These are phyloP conservation scores for Clausena lansium DNA, from an alignment of 345 rosid species.

Conservation along the genomic window DNA sequence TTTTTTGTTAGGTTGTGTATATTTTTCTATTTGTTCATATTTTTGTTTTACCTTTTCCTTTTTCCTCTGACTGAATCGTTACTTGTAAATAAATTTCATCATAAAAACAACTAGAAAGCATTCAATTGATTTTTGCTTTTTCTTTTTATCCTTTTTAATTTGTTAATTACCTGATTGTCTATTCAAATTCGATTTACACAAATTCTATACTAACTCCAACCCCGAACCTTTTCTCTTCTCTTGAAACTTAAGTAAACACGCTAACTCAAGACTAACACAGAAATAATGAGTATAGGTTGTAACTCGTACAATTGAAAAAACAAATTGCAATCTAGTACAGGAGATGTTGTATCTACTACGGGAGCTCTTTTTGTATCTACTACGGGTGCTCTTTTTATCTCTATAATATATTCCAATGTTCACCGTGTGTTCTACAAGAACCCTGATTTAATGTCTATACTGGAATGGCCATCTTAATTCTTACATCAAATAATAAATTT, in stretches of 20 bases:
- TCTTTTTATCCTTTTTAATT: too few species aligned
- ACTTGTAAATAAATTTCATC: constrained; percentile 14
- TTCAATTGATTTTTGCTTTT: not conserved
- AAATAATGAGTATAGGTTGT: not conserved
- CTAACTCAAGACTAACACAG: not conserved
- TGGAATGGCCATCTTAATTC: not conserved
- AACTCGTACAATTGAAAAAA: not conserved
- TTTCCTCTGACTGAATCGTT: not conserved
- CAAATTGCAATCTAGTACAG: not conserved
- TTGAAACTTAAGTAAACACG: not conserved
- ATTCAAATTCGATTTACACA: not conserved
- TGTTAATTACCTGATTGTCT: not conserved
- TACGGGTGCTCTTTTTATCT: not conserved
- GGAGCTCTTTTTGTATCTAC: not conserved
- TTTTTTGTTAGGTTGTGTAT: not conserved
- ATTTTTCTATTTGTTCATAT: not conserved
- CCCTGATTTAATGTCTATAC: not conserved
- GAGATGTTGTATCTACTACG: too few species aligned
- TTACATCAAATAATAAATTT: constrained; percentile 2
- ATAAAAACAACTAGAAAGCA: not conserved
- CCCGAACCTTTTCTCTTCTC: not conserved
- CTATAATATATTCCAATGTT: not conserved
- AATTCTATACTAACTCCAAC: too few species aligned
- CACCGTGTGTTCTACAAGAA: not conserved
- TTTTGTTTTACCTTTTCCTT: not conserved